phyloP scores from a whole-genome alignment of 352 stramenopile species.

The Globisporangium carolinianum region DNA sequence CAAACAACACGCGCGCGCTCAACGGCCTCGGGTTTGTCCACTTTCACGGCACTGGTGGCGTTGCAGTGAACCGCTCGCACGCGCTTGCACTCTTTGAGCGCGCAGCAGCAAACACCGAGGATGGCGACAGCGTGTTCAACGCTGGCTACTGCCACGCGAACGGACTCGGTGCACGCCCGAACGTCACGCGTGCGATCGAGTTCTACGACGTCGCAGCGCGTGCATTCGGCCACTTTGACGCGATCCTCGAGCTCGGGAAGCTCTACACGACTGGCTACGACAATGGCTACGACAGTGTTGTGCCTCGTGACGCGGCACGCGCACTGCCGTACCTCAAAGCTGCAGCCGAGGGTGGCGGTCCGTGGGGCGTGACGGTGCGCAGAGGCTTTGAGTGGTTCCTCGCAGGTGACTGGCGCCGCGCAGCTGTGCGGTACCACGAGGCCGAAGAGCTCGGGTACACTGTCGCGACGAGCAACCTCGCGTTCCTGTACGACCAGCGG shows the following conservation, averaged over 20 bases:
- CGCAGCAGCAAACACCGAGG: conserved; percentile 63
- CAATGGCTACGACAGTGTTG: background rate
- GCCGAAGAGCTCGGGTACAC: conserved; percentile 52
- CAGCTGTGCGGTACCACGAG: conserved; percentile 57
- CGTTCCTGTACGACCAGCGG: conserved; percentile 65
- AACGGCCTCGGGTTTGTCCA: conserved; percentile 89
- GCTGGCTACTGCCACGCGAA: conserved; percentile 72
- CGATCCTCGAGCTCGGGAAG: conserved; percentile 71
- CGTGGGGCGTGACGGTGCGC: conserved; percentile 49
- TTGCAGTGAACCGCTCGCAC: conserved; percentile 66
- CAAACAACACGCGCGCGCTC: conserved; percentile 72
- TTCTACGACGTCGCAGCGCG: conserved; percentile 54
- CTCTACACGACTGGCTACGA: conserved; percentile 31
- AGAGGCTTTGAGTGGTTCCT: conserved; percentile 64
- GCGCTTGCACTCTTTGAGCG: conserved; percentile 80
- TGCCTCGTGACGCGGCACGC: conserved; percentile 16
- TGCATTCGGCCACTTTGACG: conserved; percentile 83
- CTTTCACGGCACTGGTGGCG: conserved; percentile 67
- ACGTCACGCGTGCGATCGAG: conserved; percentile 46
- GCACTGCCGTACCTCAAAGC: conserved; percentile 49
- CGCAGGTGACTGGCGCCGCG: conserved; percentile 28
- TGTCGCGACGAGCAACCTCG: conserved; percentile 65
- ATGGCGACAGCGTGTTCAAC: conserved; percentile 90
- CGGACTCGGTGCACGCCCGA: conserved; percentile 50
- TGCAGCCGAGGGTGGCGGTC: conserved; percentile 54